Evolutionary conservation across 768 basidiomycete species (phyloP), one percentile per base, ranked within the genome.

Genomic region (Boletus bicolor): DNA sequence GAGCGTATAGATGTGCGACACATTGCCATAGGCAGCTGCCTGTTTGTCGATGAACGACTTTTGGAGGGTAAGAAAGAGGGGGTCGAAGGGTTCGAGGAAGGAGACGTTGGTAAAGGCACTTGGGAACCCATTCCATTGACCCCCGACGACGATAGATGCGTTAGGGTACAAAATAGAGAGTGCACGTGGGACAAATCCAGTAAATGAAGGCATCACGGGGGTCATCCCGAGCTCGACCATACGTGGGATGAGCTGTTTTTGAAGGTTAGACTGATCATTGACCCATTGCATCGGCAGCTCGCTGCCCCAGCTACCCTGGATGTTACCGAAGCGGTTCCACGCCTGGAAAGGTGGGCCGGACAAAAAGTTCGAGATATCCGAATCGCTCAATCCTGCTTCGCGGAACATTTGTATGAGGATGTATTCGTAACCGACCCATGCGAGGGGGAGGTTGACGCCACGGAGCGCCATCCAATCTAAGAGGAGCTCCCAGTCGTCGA

Each of bases 301-400:
- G 0, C 74, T 71, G 8, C 65, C 67, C 75, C 75, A 77, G 58
- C 72, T 71, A 10, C 72, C 70, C 55, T 76, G 76, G 34, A 76
- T 71, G 49, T 77, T 77, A 4, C 76, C 76, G 47, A 77, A 77
- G 15, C 76, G 68, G 57, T 76, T 76, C 75, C 75, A 77, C 0
- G 76, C 69, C 38, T 69, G 70, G 62, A 77, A 77, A 3, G 76
- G 68, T 8, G 76, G 74, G 0, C 74, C 73, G 0, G 76, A 73
- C 32, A 75, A 62, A 53, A 76, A 77, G 6, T 35, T 44, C 5
- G 46, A 21, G 34, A 77, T 76, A 15, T 75, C 73, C 2, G 60
- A 49, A 36, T 77, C 71, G 14, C 53, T 57, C 50, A 77, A 63
- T 7, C 76, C 76, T 17, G 63, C 65, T 32, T 75, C 73, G n/a